phyloP scores from a whole-genome alignment of 192 early-diverging fungal genomes.

The Chytriomyces sp. region DNA sequence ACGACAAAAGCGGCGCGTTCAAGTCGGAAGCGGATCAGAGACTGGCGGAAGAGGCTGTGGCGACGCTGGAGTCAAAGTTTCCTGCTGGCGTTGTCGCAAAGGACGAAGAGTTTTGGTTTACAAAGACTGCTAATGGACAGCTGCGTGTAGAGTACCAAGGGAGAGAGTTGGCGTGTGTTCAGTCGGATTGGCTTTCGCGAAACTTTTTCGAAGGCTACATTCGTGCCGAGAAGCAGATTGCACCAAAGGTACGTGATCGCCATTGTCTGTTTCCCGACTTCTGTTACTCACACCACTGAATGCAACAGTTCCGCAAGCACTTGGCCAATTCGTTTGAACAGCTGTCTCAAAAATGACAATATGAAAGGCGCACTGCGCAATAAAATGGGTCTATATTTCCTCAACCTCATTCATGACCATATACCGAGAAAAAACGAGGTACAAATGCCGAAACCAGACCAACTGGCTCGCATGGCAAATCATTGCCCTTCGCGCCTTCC shows the following conservation, averaged over 20 bases:
- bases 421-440: slow-evolving; percentile 83
- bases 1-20: slow-evolving; percentile 20
- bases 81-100: slow-evolving; percentile 33
- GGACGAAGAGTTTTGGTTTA: slow-evolving; percentile 33
- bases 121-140: slow-evolving; percentile 33
- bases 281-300: background rate
- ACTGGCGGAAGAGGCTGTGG: slow-evolving; percentile 29
- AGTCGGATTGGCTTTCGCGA: slow-evolving; percentile 41
- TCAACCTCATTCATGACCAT: slow-evolving; percentile 28
- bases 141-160: slow-evolving; percentile 42
- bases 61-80: slow-evolving; percentile 37
- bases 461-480: slow-evolving; percentile 81
- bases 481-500: slow-evolving; percentile 73
- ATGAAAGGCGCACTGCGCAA: too few relatives aligned
- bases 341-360: background rate
- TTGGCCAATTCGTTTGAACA: background rate
- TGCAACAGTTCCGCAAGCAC: background rate
- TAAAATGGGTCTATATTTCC: background rate
- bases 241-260: slow-evolving; percentile 25
- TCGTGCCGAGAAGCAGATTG: slow-evolving; percentile 38
- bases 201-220: slow-evolving; percentile 49
- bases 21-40: slow-evolving; percentile 11
- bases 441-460: slow-evolving; percentile 92
- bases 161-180: slow-evolving; percentile 23
- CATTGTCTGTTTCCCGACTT: background rate